Percentiles rank a stretch among this genome's conserved stretches.
Conservation (phyloP, 139 green algal genomes). For the Closterium sp. region DNA sequence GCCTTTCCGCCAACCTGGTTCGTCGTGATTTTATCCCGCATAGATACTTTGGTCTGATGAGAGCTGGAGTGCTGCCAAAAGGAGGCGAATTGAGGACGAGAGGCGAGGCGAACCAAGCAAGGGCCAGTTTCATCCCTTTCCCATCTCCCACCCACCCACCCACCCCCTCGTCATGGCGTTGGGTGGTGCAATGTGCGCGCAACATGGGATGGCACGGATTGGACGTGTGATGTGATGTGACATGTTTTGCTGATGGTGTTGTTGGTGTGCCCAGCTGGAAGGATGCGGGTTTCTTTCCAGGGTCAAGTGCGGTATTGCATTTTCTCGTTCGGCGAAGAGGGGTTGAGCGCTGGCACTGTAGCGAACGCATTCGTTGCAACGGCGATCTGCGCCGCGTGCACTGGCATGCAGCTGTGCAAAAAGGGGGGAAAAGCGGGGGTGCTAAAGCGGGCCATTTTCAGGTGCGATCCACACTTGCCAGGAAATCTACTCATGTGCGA, state of each 20-base stretch:
- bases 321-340: neutral
- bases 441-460: too few relatives aligned
- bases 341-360: neutral
- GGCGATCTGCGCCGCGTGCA: neutral
- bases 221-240: too few relatives aligned
- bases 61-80: neutral
- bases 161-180: too few relatives aligned
- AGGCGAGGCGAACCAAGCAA: too few relatives aligned
- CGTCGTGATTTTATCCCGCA: neutral
- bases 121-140: too few relatives aligned
- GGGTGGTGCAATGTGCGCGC: too few relatives aligned
- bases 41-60: neutral
- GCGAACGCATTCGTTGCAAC: neutral
- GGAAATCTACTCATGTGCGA: too few relatives aligned
- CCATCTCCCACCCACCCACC: too few relatives aligned
- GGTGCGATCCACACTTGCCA: too few relatives aligned
- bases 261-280: neutral
- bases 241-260: too few relatives aligned
- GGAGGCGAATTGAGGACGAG: too few relatives aligned
- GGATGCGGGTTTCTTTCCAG: neutral
- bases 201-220: too few relatives aligned
- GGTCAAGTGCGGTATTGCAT: neutral
- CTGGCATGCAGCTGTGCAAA: neutral
- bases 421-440: neutral
- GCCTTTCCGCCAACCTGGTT: neutral